Base-by-base conservation (phyloP, 2,329 filamentous ascomycete species). In the Hymenoscyphus albidus region DNA sequence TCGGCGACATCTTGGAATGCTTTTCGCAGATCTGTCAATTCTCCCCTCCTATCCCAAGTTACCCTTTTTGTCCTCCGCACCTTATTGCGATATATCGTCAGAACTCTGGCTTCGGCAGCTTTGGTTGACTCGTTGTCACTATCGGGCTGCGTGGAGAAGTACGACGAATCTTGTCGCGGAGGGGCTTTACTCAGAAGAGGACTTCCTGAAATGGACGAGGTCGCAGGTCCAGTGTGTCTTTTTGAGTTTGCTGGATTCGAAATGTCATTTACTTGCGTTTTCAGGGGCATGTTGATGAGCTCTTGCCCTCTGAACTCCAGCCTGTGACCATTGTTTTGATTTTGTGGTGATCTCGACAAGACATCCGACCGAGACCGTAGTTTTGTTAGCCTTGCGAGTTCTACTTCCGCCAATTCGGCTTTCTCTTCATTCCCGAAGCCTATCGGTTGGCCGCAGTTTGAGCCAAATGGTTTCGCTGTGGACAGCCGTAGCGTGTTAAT, bases 121-220 rank as follows among this genome's bases (percentile, higher is more conserved):
- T 68, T 56, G 54, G 22, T 56, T 16, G 60, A 61, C 59, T 63
- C 62, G 4, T 64, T 54, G 27, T 62, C 61, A 27, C 22, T 57
- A 7, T 63, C 51, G 3, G 62, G 65, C 56, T 57, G 65, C 13
- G 5, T 58, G 1, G 67, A 71, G 55, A 61, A 67, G 61, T 69
- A 70, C 12, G 67, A 67, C 1, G 68, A 70, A 44, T 69, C 70
- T 59, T 71, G 67, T 57, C 68, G 65, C 9, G 44, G 40, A 3
- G 63, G 61, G 5, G 27, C 56, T 14, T 59, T 59, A 5, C 57
- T 42, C 27, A 13, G 35, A 9, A 54, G 39, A 48, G 58, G 48
- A 35, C 39, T 65, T 61, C 39, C 13, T 32, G 64, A 60, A 7
- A 48, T 39, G 7, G 44, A 55, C 5, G 63, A 61, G 16, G 31